These are phyloP conservation scores for Tilletia walkeri DNA, from an alignment of 1,284 basidiomycete species.

Conservation along the genomic window DNA sequence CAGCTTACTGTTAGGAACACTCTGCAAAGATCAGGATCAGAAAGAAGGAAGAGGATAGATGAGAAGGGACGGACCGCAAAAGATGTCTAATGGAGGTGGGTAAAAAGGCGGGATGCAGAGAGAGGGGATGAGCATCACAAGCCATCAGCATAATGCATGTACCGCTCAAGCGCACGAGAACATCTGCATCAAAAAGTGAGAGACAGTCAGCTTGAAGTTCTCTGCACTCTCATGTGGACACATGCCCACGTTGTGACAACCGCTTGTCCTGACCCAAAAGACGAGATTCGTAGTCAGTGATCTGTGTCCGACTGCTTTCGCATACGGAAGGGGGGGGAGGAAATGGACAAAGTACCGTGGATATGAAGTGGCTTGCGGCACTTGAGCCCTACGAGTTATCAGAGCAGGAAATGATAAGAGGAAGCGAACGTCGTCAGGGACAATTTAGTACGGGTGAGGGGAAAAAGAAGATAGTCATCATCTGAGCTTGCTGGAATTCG, in stretches of 20 bases:
- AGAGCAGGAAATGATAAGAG: too few species aligned
- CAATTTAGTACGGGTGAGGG: too few species aligned
- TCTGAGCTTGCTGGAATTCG: neutral
- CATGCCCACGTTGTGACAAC: too few species aligned
- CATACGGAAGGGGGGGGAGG: neutral
- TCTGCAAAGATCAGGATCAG: neutral
- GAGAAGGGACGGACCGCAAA: constrained; percentile 22
- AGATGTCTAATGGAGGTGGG: constrained; percentile 25
- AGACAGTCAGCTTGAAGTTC: neutral
- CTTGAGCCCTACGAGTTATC: constrained; percentile 3
- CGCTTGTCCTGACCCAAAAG: neutral
- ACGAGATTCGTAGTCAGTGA: too few species aligned
- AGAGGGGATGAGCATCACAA: neutral
- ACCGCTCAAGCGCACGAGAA: neutral
- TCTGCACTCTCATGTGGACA: neutral
- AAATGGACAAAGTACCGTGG: neutral
- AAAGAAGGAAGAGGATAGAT: too few species aligned
- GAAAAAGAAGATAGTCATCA: neutral
- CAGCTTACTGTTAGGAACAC: constrained; percentile 23
- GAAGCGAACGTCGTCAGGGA: too few species aligned
- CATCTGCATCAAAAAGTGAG: constrained; percentile 21
- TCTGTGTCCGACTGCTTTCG: too few species aligned
- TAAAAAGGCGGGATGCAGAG: neutral
- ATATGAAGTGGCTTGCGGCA: neutral
- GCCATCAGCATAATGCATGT: neutral